These are phyloP conservation scores for Penicillium brevicompactum DNA, from an alignment of 2,329 filamentous ascomycete species.

Conservation along the genomic window DNA sequence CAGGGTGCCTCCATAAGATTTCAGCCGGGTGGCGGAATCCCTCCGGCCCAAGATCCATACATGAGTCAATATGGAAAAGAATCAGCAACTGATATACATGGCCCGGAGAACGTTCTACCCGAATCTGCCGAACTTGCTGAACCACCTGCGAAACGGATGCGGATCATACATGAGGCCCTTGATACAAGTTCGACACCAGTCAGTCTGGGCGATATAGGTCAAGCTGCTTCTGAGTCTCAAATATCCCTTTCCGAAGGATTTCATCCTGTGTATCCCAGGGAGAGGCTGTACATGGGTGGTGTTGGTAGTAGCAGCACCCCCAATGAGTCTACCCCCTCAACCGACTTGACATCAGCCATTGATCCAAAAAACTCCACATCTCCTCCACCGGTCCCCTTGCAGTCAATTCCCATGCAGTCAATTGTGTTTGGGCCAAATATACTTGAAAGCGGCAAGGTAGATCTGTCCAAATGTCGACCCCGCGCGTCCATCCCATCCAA, in stretches of 20 bases:
- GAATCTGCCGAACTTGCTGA: conserved; percentile 4
- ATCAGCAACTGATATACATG: background rate
- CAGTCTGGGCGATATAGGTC: background rate
- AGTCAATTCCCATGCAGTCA: conserved; percentile 17
- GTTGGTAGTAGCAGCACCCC: conserved; percentile 27
- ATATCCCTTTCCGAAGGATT: conserved; percentile 1
- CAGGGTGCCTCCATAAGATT: conserved; percentile 23
- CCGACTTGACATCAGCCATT: conserved; percentile 27
- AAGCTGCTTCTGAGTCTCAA: background rate
- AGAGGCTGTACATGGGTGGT: conserved; percentile 18
- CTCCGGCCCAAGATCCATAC: conserved; percentile 16
- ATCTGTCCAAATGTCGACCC: conserved; percentile 61
- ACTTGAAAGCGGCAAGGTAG: conserved; percentile 29
- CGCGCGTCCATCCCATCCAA: conserved; percentile 82
- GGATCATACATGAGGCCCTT: conserved; percentile 12
- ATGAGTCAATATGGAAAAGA: conserved; percentile 13
- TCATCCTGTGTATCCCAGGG: conserved; percentile 1
- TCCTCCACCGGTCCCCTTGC: conserved; percentile 23
- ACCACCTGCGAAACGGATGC: conserved; percentile 23
- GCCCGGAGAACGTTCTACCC: background rate
- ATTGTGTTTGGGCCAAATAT: conserved; percentile 18
- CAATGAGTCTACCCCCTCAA: conserved; percentile 29
- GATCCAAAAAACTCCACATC: conserved; percentile 29
- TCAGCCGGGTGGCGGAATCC: conserved; percentile 14
- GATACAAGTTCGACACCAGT: conserved; percentile 3